Percentiles rank a stretch among this genome's conserved stretches.
Conservation (phyloP, 2,329 filamentous ascomycete genomes). For the Plenodomus biglobosus region DNA sequence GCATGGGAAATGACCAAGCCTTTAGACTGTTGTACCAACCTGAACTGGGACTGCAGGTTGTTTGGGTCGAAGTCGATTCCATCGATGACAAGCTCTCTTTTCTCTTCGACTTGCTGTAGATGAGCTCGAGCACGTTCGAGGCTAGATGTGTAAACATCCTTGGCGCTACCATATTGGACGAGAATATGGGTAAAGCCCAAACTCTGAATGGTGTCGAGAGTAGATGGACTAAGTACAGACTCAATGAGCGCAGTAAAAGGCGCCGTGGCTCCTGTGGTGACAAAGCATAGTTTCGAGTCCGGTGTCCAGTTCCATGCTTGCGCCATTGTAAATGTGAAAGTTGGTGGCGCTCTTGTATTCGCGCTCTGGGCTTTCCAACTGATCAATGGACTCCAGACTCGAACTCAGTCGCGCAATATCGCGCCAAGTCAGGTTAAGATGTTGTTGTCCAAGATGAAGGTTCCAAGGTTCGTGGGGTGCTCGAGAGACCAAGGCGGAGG, state of each 20-base stretch:
- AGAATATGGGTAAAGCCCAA: constrained; percentile 70
- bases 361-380: too few species aligned
- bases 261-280: constrained; percentile 91
- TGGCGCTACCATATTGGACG: constrained; percentile 77
- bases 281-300: constrained; percentile 64
- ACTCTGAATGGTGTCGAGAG: constrained; percentile 62
- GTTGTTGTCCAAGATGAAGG: not conserved
- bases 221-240: constrained; percentile 62
- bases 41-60: constrained; percentile 63
- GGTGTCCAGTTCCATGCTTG: constrained; percentile 23
- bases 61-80: constrained; percentile 67
- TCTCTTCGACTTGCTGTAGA: constrained; percentile 5
- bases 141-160: constrained; percentile 53
- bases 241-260: constrained; percentile 73
- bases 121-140: constrained; percentile 16
- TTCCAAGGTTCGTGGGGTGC: not conserved
- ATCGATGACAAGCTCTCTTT: constrained; percentile 47
- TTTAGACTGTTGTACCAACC: constrained; percentile 54
- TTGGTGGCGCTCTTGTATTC: too few species aligned
- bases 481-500: constrained; percentile 17
- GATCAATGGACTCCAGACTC: too few species aligned
- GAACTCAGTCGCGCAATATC: not conserved
- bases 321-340: constrained; percentile 11
- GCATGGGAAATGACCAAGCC: constrained; percentile 88
- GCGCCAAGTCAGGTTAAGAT: not conserved